Conservation (phyloP, 225 moss, liverwort and hornwort genomes). For the Rhytidiadelphus loreus region DNA sequence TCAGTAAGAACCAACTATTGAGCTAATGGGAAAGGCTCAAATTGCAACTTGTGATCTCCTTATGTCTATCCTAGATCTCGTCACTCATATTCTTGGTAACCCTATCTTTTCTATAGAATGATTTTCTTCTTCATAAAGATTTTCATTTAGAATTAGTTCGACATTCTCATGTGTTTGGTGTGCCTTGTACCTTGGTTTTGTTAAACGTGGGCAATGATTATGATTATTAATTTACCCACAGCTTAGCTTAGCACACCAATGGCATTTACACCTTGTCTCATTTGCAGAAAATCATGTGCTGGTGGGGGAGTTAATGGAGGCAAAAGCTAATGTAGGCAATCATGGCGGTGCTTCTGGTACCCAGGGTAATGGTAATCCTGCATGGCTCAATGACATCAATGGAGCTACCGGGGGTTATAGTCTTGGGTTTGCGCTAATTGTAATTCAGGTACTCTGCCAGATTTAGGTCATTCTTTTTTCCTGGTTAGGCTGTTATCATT, state of each 20-base stretch:
- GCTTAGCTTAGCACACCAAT: neutral
- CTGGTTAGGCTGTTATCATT: neutral
- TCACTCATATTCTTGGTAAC: constrained; percentile 76
- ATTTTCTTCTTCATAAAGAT: neutral
- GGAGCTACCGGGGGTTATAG: constrained; percentile 92
- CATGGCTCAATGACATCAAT: constrained; percentile 83
- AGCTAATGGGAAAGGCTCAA: constrained; percentile 87
- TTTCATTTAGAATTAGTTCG: neutral
- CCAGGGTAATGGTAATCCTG: constrained; percentile 67
- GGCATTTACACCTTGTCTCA: neutral
- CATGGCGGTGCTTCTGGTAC: constrained; percentile 46
- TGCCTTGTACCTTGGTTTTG: neutral
- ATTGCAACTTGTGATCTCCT: constrained; percentile 88
- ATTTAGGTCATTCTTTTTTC: neutral
- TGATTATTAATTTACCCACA: neutral
- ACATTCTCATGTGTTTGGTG: neutral
- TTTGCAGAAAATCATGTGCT: constrained; percentile 88
- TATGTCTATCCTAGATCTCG: constrained; percentile 72
- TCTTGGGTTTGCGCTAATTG: constrained; percentile 82
- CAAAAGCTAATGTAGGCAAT: constrained; percentile 71
- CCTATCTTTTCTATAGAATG: neutral
- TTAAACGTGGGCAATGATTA: neutral
- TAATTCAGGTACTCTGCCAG: constrained; percentile 61
- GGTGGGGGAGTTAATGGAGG: constrained; percentile 92
- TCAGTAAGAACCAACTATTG: constrained; percentile 43